These are phyloP conservation scores for Daldinia loculata DNA, from an alignment of 495 filamentous ascomycete species.

Conservation along the genomic window DNA sequence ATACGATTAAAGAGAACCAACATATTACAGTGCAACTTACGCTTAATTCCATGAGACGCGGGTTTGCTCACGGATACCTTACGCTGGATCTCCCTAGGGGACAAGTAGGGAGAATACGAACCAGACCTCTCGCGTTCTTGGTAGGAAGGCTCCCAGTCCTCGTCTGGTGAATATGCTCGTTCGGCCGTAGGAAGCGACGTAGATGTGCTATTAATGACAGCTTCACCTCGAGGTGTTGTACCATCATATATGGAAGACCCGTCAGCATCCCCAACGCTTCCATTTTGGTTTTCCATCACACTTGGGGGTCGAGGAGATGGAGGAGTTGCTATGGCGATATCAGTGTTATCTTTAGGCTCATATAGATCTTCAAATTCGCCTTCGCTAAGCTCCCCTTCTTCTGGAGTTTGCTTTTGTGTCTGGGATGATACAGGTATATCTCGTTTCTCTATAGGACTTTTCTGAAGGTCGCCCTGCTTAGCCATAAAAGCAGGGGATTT, in stretches of 20 bases:
- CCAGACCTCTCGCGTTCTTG: slow-evolving; percentile 55
- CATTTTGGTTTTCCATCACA: slow-evolving; percentile 23
- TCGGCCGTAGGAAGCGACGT: slow-evolving; percentile 31
- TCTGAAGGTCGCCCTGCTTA: slow-evolving; percentile 5
- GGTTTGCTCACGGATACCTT: slow-evolving; percentile 42
- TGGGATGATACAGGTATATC: not conserved
- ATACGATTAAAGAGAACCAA: slow-evolving; percentile 1
- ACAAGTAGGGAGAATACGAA: slow-evolving; percentile 63
- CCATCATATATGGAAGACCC: slow-evolving; percentile 46
- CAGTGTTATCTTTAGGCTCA: slow-evolving; percentile 44
- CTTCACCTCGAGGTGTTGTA: slow-evolving; percentile 35
- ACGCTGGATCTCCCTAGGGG: slow-evolving; percentile 54
- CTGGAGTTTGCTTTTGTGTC: slow-evolving; percentile 48
- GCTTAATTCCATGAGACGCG: slow-evolving; percentile 22
- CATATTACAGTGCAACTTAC: slow-evolving; percentile 27
- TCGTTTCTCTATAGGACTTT: not conserved
- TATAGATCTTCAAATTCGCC: slow-evolving; percentile 63
- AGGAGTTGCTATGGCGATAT: slow-evolving; percentile 23
- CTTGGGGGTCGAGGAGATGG: slow-evolving; percentile 20
- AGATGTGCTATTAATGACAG: slow-evolving; percentile 24
- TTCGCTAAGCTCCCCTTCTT: slow-evolving; percentile 82
- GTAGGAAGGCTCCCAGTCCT: slow-evolving; percentile 41
- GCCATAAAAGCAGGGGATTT: slow-evolving; percentile 4
- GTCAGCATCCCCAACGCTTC: slow-evolving; percentile 41
- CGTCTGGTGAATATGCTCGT: slow-evolving; percentile 39